Conservation (phyloP, 2,329 filamentous ascomycete genomes). For the Tolypocladium album region DNA sequence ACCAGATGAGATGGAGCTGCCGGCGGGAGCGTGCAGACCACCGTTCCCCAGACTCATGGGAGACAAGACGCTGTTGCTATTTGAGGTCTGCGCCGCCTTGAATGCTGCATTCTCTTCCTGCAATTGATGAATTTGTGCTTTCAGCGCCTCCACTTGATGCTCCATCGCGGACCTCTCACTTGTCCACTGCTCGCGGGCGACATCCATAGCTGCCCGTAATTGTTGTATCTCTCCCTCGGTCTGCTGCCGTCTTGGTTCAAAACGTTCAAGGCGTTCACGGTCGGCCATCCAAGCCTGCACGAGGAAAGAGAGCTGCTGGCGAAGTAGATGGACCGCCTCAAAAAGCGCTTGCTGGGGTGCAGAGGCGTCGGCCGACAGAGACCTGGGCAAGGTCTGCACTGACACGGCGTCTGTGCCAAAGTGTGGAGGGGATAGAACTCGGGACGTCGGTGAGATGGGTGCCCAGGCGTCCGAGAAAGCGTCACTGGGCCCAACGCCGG, state of each 20-base stretch:
- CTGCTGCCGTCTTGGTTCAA: background rate
- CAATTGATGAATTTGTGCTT: background rate
- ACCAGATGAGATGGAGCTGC: background rate
- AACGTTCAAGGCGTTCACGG: background rate
- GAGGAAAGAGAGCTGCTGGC: constrained; percentile 2
- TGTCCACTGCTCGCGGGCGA: background rate
- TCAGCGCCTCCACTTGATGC: background rate
- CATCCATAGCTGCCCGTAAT: background rate
- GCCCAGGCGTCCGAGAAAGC: background rate
- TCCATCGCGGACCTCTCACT: background rate
- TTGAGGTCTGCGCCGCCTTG: background rate
- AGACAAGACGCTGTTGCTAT: background rate
- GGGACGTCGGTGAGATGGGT: background rate
- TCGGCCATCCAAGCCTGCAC: constrained; percentile 3
- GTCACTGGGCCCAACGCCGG: background rate
- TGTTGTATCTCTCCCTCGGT: background rate
- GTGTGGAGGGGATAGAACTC: background rate
- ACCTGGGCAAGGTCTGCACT: background rate
- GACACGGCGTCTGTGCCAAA: background rate
- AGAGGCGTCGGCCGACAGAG: background rate
- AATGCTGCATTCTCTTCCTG: background rate
- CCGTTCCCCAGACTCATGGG: background rate
- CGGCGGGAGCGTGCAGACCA: no score
- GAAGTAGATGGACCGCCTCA: background rate
- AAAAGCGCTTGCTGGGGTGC: background rate